phyloP scores from a whole-genome alignment of 768 basidiomycete genomes.

The Tremella mesenterica region DNA sequence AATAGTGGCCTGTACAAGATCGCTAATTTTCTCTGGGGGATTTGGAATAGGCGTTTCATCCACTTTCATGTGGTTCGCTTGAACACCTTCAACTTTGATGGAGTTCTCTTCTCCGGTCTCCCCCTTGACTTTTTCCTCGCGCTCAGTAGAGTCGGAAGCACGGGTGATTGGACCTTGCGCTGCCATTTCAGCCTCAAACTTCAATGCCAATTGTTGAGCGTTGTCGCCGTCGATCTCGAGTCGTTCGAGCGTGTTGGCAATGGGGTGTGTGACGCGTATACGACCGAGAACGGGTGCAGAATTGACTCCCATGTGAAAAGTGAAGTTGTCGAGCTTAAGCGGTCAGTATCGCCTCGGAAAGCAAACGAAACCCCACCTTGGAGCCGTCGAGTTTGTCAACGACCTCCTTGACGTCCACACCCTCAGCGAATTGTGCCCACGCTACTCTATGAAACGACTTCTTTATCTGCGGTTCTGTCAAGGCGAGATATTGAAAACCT shows the following conservation, averaged over 20 bases:
- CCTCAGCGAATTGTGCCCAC: conserved; percentile 79
- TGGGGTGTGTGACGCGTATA: conserved; percentile 70
- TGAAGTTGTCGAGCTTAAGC: conserved; percentile 85
- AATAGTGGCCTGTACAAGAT: conserved; percentile 71
- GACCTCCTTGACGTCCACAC: conserved; percentile 68
- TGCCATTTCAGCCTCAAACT: conserved; percentile 60
- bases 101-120: conserved; percentile 47
- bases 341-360: not conserved
- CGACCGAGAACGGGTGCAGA: conserved; percentile 60
- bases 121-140: conserved; percentile 39
- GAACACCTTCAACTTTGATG: conserved; percentile 20
- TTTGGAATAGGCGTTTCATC: no score
- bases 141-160: no score
- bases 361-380: conserved; percentile 53
- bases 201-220: conserved; percentile 60
- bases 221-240: conserved; percentile 72
- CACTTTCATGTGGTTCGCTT: no score
- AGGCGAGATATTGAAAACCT: conserved; percentile 78
- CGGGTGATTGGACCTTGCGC: no score
- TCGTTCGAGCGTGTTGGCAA: conserved; percentile 69
- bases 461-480: conserved; percentile 87
- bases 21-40: conserved; percentile 55
- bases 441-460: conserved; percentile 90
- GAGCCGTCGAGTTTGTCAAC: conserved; percentile 69
- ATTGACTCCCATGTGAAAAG: conserved; percentile 68